phyloP scores from a whole-genome alignment of 495 filamentous ascomycete genomes.

The Achaetomiella virescens region DNA sequence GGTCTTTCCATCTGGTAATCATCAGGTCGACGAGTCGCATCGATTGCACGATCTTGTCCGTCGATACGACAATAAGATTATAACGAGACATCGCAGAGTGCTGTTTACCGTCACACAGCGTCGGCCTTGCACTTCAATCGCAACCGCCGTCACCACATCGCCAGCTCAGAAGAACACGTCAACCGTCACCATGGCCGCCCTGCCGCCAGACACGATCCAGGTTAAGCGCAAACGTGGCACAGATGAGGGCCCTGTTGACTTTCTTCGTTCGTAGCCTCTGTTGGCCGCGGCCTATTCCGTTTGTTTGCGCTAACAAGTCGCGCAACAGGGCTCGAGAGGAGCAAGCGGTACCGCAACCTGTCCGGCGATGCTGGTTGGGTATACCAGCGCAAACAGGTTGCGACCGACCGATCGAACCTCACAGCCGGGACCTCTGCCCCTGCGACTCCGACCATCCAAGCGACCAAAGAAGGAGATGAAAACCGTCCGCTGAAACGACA shows the following conservation, averaged over 20 bases:
- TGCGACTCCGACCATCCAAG: constrained; percentile 17
- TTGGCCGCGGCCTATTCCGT: neutral
- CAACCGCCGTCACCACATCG: neutral
- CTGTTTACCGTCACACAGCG: neutral
- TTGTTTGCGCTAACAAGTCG: constrained; percentile 3
- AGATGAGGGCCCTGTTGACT: constrained; percentile 47
- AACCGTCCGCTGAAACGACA: constrained; percentile 10
- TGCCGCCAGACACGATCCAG: constrained; percentile 46
- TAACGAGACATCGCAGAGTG: no score
- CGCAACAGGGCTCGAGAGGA: constrained; percentile 22
- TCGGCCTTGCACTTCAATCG: neutral
- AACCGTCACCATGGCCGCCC: constrained; percentile 32
- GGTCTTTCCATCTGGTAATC: neutral
- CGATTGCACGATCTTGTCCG: no score
- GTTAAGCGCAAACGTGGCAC: constrained; percentile 50
- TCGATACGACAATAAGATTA: no score
- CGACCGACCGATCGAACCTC: constrained; percentile 13
- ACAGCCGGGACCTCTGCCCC: neutral
- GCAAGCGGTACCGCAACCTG: constrained; percentile 36
- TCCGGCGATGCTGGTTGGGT: constrained; percentile 32
- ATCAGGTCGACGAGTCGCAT: no score
- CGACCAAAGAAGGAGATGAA: constrained; percentile 22
- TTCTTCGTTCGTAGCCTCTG: constrained; percentile 40
- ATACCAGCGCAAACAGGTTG: constrained; percentile 35
- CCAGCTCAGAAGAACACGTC: constrained; percentile 9